phyloP scores from a whole-genome alignment of 2,329 filamentous ascomycete genomes.

The Neonectria magnoliae region DNA sequence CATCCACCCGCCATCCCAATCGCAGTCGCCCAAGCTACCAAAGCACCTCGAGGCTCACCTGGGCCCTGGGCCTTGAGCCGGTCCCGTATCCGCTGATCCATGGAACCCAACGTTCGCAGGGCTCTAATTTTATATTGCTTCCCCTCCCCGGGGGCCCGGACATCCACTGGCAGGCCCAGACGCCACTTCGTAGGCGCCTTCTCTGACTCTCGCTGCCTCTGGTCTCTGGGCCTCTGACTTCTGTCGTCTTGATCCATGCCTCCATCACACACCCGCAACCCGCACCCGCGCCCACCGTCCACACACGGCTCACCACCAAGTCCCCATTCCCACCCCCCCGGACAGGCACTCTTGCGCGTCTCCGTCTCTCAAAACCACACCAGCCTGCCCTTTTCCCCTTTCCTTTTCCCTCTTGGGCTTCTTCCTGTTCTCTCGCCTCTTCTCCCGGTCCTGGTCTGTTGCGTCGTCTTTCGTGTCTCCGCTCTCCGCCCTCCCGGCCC shows the following conservation, averaged over 20 bases:
- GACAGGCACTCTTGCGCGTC: slow-evolving; percentile 33
- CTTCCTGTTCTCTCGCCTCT: slow-evolving; percentile 36
- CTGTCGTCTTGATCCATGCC: slow-evolving; percentile 26
- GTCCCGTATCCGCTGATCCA: slow-evolving; percentile 44
- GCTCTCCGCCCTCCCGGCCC: slow-evolving; percentile 16
- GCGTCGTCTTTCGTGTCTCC: slow-evolving; percentile 21
- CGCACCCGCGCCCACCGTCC: slow-evolving; percentile 27
- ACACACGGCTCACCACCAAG: slow-evolving; percentile 26
- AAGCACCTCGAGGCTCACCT: slow-evolving; percentile 1
- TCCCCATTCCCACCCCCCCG: slow-evolving; percentile 2
- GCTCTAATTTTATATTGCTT: slow-evolving; percentile 58
- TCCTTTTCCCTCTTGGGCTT: slow-evolving; percentile 41
- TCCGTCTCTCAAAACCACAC: slow-evolving; percentile 41
- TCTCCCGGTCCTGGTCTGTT: slow-evolving; percentile 22
- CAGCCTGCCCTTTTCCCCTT: slow-evolving; percentile 41
- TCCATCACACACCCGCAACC: slow-evolving; percentile 46
- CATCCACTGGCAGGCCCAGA: slow-evolving; percentile 56
- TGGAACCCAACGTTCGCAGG: slow-evolving; percentile 43
- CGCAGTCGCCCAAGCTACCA: slow-evolving; percentile 7
- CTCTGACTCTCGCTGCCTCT: slow-evolving; percentile 47
- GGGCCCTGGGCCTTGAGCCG: slow-evolving; percentile 39
- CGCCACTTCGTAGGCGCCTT: slow-evolving; percentile 55
- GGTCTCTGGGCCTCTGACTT: no score
- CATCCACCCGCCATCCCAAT: slow-evolving; percentile 32
- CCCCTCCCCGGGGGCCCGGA: slow-evolving; percentile 31